These are phyloP conservation scores for Scytalidium sp. DNA, from an alignment of 2,329 filamentous ascomycete genomes.

Conservation along the genomic window DNA sequence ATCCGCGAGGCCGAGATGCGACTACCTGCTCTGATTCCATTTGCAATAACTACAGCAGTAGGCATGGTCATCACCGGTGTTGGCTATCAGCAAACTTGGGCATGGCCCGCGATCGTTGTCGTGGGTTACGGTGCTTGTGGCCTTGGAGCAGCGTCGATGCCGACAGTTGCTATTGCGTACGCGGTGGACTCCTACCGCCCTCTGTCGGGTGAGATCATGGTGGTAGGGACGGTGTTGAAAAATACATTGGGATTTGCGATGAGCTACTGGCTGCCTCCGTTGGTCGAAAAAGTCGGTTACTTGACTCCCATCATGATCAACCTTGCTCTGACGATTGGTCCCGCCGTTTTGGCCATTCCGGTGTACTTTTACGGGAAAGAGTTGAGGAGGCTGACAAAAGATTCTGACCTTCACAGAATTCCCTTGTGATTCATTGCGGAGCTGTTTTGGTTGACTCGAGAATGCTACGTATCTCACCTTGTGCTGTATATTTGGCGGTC, in stretches of 20 bases:
- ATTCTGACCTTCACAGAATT: too few species aligned
- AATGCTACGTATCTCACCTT: too few species aligned
- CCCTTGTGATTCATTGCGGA: too few species aligned
- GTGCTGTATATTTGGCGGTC: too few species aligned
- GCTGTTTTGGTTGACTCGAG: too few species aligned
- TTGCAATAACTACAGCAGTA: slow-evolving; percentile 39
- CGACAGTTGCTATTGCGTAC: slow-evolving; percentile 51
- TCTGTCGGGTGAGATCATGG: slow-evolving; percentile 46
- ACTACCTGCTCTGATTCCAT: slow-evolving; percentile 39
- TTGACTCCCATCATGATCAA: slow-evolving; percentile 1
- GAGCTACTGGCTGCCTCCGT: slow-evolving; percentile 9
- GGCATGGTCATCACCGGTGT: slow-evolving; percentile 44
- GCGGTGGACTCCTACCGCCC: slow-evolving; percentile 60
- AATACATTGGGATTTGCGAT: slow-evolving; percentile 30
- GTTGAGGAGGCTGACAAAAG: too few species aligned
- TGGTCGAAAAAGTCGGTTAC: slow-evolving; percentile 5
- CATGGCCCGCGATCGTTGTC: slow-evolving; percentile 52
- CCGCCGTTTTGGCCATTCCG: too few species aligned
- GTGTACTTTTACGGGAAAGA: too few species aligned
- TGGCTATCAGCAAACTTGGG: slow-evolving; percentile 48
- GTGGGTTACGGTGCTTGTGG: slow-evolving; percentile 50
- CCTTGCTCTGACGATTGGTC: slow-evolving; percentile 4
- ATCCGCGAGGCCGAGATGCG: slow-evolving; percentile 46
- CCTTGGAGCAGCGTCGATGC: slow-evolving; percentile 54
- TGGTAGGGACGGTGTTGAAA: slow-evolving; percentile 16